Conservation (phyloP, 2,329 filamentous ascomycete genomes). For the Penicillium sp. region DNA sequence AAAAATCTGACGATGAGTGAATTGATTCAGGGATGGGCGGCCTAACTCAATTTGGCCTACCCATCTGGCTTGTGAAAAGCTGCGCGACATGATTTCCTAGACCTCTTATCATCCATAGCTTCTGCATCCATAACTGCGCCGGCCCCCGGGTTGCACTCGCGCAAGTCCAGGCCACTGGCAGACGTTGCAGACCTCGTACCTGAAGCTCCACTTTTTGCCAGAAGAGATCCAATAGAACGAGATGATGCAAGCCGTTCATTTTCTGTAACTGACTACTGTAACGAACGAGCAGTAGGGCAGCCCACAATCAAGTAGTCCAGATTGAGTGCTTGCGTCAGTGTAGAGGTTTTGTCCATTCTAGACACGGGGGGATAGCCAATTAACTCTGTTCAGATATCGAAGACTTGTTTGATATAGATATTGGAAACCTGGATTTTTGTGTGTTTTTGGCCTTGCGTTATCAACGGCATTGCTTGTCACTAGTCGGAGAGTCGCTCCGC, state of each 20-base stretch:
- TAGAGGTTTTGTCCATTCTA: neutral
- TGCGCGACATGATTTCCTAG: neutral
- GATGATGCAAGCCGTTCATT: neutral
- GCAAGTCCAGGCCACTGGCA: neutral
- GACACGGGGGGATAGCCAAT: neutral
- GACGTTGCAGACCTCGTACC: neutral
- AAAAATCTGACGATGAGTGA: neutral
- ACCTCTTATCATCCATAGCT: neutral
- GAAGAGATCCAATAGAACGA: neutral
- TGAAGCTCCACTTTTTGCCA: neutral
- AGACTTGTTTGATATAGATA: neutral
- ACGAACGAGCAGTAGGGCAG: neutral
- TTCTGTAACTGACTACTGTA: neutral
- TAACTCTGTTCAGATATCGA: neutral
- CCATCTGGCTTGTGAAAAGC: neutral
- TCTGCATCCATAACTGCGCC: neutral
- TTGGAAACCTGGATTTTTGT: neutral
- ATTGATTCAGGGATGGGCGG: neutral
- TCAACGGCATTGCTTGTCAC: neutral
- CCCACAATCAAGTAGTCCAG: neutral
- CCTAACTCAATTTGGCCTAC: neutral
- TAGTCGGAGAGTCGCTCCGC: neutral
- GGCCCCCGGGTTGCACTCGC: constrained; percentile 5
- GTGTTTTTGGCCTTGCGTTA: neutral
- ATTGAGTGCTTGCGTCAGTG: neutral